phyloP scores from a whole-genome alignment of 305 asterid species.

The Solanum hybrid region DNA sequence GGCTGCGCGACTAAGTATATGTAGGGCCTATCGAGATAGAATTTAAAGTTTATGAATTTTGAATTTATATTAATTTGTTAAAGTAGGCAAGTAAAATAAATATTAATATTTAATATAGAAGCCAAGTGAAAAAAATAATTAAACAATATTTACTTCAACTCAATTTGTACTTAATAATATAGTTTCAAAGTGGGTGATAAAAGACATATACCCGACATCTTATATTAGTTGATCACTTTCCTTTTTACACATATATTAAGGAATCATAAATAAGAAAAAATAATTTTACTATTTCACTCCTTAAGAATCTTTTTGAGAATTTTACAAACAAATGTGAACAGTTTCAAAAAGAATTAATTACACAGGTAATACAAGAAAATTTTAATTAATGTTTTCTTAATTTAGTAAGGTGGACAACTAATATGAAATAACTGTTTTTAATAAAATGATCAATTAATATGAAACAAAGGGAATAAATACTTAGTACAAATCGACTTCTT shows the following conservation, averaged over 20 bases:
- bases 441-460: background rate
- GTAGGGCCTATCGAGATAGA: background rate
- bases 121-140: background rate
- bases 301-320: no score
- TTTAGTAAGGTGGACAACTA: background rate
- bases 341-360: no score
- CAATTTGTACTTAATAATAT: background rate
- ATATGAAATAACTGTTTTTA: fast-evolving
- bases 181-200: background rate
- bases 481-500: background rate
- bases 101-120: background rate
- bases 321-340: background rate
- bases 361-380: fast-evolving
- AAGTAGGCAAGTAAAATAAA: fast-evolving
- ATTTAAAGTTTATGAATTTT: no score
- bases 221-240: background rate
- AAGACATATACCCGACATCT: no score
- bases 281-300: fast-evolving
- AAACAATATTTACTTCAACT: no score
- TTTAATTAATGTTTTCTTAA: fast-evolving
- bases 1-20: background rate
- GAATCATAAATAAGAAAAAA: no score
- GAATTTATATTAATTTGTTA: background rate
- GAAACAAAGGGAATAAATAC: no score
- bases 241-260: fast-evolving